These are phyloP conservation scores for Sequoiadendron giganteum DNA, from an alignment of 75 land plant genomes.

Conservation along the genomic window DNA sequence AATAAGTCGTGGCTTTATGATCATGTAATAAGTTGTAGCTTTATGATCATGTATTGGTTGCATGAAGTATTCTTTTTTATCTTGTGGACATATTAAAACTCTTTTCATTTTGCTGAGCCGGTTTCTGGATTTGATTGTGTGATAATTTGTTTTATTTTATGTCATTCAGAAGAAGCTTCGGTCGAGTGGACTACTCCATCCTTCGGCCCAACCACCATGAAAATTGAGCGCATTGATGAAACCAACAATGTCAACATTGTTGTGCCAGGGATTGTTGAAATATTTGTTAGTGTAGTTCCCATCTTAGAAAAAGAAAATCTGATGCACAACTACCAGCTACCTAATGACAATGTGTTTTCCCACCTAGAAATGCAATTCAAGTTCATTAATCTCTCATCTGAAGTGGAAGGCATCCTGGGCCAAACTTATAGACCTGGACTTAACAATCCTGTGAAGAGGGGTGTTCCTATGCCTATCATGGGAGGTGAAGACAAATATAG, in stretches of 20 bases:
- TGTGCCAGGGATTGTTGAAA: conserved; percentile 21
- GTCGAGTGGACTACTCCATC: background rate
- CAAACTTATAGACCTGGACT: conserved; percentile 54
- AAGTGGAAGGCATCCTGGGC: conserved; percentile 63
- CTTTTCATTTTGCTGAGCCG: background rate
- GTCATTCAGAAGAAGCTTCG: conserved; percentile 23
- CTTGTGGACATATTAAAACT: background rate
- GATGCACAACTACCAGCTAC: conserved; percentile 44
- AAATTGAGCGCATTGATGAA: conserved; percentile 18
- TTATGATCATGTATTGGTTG: too few relatives aligned
- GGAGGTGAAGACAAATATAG: conserved; percentile 62
- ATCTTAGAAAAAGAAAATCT: conserved; percentile 41
- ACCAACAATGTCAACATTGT: conserved; percentile 27
- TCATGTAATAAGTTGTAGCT: too few relatives aligned
- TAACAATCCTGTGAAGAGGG: conserved; percentile 50
- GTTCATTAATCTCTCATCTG: conserved; percentile 35
- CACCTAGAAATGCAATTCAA: conserved; percentile 32
- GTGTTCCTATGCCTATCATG: conserved; percentile 58
- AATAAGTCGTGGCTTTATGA: too few relatives aligned
- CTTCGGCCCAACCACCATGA: background rate
- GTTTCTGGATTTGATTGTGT: too few relatives aligned
- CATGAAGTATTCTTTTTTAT: background rate
- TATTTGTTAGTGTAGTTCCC: conserved; percentile 53
- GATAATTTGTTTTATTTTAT: conserved; percentile 6
- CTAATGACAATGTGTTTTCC: conserved; percentile 45